Evolutionary conservation across 345 rosid genomes (phyloP).

Genomic region (Eucalyptus guilfoylei): DNA sequence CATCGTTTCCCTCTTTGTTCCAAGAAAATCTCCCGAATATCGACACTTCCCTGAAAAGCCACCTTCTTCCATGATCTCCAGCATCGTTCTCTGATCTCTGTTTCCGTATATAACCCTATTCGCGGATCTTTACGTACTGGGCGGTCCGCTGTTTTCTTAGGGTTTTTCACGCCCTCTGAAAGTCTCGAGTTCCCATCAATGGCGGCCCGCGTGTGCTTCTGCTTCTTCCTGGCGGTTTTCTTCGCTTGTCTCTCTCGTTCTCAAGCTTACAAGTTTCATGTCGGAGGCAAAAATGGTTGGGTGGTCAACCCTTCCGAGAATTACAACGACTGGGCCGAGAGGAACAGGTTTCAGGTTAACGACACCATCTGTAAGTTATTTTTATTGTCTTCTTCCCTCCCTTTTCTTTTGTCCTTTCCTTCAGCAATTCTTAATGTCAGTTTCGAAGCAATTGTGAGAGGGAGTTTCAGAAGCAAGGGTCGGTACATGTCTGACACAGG

Average conservation of each 20-base stretch:
- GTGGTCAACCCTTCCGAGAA: constrained; percentile 19
- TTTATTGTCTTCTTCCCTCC: neutral
- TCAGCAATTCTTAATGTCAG: neutral
- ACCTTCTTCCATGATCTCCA: neutral
- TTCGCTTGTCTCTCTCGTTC: neutral
- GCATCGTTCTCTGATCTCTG: neutral
- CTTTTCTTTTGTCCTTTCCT: neutral
- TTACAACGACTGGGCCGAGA: constrained; percentile 44
- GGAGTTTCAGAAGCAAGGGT: neutral
- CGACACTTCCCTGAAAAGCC: neutral
- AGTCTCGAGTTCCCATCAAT: neutral
- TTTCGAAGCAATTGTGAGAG: neutral
- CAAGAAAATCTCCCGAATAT: neutral
- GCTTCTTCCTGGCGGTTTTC: neutral
- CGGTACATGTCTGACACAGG: neutral
- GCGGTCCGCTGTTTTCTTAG: neutral
- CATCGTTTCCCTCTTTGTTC: neutral
- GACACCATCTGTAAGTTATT: constrained; percentile 43
- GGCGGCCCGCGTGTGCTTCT: neutral
- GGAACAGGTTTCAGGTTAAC: constrained; percentile 41
- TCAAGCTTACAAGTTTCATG: constrained; percentile 22
- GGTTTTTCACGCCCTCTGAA: neutral
- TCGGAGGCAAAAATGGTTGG: constrained; percentile 67
- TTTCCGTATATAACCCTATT: neutral
- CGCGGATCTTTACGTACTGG: neutral